phyloP scores from a whole-genome alignment of 2,329 filamentous ascomycete species.

The Aschersonia sp. region DNA sequence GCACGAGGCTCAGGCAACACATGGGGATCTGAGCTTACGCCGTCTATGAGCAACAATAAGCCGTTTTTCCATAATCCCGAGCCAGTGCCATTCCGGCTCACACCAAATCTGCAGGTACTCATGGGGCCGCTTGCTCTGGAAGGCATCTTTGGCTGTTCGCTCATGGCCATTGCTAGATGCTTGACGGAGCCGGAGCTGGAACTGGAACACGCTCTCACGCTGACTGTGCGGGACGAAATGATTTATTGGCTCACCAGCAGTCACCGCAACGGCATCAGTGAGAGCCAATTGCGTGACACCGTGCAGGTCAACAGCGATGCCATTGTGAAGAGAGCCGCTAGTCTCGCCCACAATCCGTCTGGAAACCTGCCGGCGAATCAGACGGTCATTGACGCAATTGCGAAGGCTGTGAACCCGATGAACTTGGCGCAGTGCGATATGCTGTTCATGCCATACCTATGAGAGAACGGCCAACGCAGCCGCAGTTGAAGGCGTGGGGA shows the following conservation, averaged over 20 bases:
- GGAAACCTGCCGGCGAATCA: constrained; percentile 88
- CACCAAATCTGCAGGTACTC: constrained; percentile 85
- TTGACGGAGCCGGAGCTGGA: constrained; percentile 80
- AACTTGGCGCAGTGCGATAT: constrained; percentile 80
- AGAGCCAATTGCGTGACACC: constrained; percentile 59
- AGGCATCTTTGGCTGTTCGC: constrained; percentile 83
- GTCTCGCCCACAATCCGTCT: constrained; percentile 62
- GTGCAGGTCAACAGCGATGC: constrained; percentile 79
- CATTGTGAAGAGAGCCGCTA: constrained; percentile 81
- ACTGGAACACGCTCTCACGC: constrained; percentile 83
- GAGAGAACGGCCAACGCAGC: constrained; percentile 9
- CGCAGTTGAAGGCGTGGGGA: not conserved
- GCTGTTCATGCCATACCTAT: constrained; percentile 96
- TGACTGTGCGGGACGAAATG: constrained; percentile 97
- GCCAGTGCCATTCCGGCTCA: constrained; percentile 91
- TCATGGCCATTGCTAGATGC: constrained; percentile 94
- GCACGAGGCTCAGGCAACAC: constrained; percentile 78
- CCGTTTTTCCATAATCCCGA: constrained; percentile 92
- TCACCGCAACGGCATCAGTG: constrained; percentile 42
- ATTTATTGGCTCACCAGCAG: constrained; percentile 85
- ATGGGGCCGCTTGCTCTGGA: constrained; percentile 95
- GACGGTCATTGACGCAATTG: constrained; percentile 87
- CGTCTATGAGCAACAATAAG: constrained; percentile 69
- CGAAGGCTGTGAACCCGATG: constrained; percentile 83
- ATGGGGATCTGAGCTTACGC: constrained; percentile 91